Evolutionary conservation across 352 stramenopile genomes (phyloP).

Genomic region (Lagenidium giganteum): DNA sequence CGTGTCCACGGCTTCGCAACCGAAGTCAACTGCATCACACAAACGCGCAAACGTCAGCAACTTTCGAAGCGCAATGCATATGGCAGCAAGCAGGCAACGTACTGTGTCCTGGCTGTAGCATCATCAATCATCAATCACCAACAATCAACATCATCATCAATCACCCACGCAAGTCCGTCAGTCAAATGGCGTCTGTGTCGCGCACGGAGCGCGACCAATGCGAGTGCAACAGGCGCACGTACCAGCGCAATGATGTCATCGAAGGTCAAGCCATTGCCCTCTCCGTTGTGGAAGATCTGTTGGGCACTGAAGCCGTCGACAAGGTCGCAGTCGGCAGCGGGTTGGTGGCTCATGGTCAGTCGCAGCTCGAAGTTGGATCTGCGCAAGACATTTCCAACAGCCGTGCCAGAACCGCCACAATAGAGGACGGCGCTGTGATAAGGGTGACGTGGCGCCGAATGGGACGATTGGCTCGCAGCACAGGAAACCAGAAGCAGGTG

Average conservation of each 20-base stretch:
- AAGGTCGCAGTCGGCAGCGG: constrained; percentile 19
- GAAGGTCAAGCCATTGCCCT: constrained; percentile 73
- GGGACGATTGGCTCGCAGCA: no score
- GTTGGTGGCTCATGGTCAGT: no score
- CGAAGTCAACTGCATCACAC: constrained; percentile 84
- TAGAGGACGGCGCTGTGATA: no score
- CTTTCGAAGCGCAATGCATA: background rate
- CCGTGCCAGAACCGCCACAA: no score
- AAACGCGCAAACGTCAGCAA: background rate
- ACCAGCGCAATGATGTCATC: constrained; percentile 85
- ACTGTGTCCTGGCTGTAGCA: constrained; percentile 56
- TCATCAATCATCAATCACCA: background rate
- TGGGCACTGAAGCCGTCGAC: constrained; percentile 60
- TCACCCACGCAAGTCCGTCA: background rate
- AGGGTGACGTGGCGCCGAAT: no score
- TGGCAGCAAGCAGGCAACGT: constrained; percentile 12
- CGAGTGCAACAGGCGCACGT: constrained; percentile 3
- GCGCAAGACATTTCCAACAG: no score
- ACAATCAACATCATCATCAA: background rate
- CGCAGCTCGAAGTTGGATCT: no score
- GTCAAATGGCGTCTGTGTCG: no score
- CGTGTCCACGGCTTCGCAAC: constrained; percentile 92
- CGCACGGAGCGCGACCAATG: no score
- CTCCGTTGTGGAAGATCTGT: constrained; percentile 66
- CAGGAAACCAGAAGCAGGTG: no score